Conservation (phyloP, 2,329 filamentous ascomycete species). For the Aspergillus clavatus region DNA sequence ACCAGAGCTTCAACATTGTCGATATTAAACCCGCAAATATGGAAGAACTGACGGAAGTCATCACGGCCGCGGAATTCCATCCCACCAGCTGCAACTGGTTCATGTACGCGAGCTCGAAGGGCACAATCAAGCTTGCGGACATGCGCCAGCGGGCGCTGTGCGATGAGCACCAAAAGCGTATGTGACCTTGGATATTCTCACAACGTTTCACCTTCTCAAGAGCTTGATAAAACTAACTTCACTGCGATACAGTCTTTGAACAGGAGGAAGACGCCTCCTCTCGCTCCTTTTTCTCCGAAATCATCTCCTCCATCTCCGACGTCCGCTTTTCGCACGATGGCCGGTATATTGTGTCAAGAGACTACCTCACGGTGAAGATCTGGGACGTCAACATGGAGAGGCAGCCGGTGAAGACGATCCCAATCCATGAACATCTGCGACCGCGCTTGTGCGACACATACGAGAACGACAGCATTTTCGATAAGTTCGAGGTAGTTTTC, state of each 20-base stretch:
- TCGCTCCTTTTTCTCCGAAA: conserved; percentile 98
- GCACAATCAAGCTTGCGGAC: conserved; percentile 96
- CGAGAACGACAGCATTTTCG: conserved; percentile 98
- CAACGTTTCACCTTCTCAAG: conserved; percentile 4
- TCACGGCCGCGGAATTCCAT: conserved; percentile 96
- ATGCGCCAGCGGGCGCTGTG: conserved; percentile 97
- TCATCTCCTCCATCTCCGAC: conserved; percentile 98
- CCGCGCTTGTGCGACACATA: conserved; percentile 96
- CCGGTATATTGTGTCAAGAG: conserved; percentile 92
- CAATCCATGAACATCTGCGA: conserved; percentile 93
- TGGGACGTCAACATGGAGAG: conserved; percentile 99
- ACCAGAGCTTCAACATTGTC: conserved; percentile 99
- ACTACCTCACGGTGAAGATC: conserved; percentile 98
- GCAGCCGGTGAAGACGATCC: conserved; percentile 95
- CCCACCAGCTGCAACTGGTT: conserved; percentile 98
- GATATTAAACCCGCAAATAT: conserved; percentile 99
- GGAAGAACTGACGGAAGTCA: conserved; percentile 98
- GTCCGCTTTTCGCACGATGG: conserved; percentile 96
- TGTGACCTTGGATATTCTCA: conserved; percentile 31
- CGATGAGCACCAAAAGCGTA: conserved; percentile 93
- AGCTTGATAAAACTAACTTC: conserved; percentile 11
- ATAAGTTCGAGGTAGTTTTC: conserved; percentile 99
- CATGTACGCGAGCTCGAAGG: conserved; percentile 99
- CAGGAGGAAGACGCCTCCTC: conserved; percentile 96
- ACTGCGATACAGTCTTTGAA: conserved; percentile 70